Evolutionary conservation across 73 alveolate genomes (phyloP).

Genomic region (Stentor coeruleus): DNA sequence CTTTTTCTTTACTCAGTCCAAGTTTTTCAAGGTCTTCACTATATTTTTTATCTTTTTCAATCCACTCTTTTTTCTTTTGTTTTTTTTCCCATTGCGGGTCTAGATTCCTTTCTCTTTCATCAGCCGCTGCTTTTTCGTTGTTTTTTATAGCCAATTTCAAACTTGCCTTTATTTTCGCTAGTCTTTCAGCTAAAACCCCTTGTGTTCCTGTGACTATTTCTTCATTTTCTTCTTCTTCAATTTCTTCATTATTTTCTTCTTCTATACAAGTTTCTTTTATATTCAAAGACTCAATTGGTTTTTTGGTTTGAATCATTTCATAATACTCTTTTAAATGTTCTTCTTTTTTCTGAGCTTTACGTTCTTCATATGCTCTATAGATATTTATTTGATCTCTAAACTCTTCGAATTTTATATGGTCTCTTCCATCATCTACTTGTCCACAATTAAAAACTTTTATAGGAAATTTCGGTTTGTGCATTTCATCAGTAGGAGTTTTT

Average conservation of each 20-base stretch:
- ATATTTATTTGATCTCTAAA: neutral
- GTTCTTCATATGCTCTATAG: constrained; percentile 10
- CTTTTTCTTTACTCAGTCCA: constrained; percentile 45
- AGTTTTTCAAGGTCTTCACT: constrained; percentile 21
- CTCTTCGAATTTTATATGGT: constrained; percentile 22
- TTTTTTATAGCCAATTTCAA: constrained; percentile 56
- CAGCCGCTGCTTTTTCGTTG: constrained; percentile 53
- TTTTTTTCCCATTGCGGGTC: constrained; percentile 53
- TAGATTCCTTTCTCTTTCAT: constrained; percentile 41
- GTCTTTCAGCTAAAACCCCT: constrained; percentile 16
- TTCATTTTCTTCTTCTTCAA: constrained; percentile 32
- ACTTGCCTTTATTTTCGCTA: constrained; percentile 37
- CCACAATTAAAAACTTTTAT: constrained; percentile 89
- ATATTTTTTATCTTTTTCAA: constrained; percentile 22
- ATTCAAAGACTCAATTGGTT: constrained; percentile 18
- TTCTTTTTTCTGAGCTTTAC: constrained; percentile 4
- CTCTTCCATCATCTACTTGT: constrained; percentile 46
- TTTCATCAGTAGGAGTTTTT: constrained; percentile 56
- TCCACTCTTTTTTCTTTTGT: constrained; percentile 48
- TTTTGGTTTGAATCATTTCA: neutral
- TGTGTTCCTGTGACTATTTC: constrained; percentile 32
- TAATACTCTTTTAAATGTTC: constrained; percentile 18
- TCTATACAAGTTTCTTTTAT: neutral
- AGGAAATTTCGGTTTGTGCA: constrained; percentile 88
- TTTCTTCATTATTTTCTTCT: constrained; percentile 25